Evolutionary conservation across 441 rosid species (phyloP).

Genomic region (Brassica hybrid): DNA sequence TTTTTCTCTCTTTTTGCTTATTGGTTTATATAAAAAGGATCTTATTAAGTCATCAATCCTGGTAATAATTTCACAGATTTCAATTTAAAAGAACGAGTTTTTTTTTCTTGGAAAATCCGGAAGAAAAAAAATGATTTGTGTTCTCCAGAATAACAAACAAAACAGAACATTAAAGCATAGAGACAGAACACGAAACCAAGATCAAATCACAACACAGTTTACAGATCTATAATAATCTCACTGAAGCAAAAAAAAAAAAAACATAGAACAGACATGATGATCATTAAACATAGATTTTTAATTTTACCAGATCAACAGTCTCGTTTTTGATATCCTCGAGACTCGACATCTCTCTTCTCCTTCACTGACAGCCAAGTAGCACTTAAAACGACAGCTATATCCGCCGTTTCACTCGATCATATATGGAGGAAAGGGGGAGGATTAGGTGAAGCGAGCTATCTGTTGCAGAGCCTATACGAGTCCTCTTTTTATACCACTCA

Average conservation of each 20-base stretch:
- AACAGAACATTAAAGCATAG: neutral
- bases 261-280: no score
- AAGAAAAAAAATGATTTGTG: no score
- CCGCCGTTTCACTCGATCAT: slow-evolving; percentile 40
- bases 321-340: slow-evolving; percentile 52
- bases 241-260: neutral
- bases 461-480: slow-evolving; percentile 36
- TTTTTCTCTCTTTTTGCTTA: neutral
- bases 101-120: neutral
- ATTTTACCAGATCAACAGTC: slow-evolving; percentile 48
- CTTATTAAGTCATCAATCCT: neutral
- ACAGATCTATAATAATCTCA: slow-evolving; percentile 32
- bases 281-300: neutral
- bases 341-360: slow-evolving; percentile 45
- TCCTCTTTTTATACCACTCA: slow-evolving; percentile 38
- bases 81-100: neutral
- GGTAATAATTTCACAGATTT: neutral
- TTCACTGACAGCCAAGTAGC: no score
- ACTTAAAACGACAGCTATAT: slow-evolving; percentile 28
- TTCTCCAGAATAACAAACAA: no score
- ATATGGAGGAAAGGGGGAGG: slow-evolving; percentile 18
- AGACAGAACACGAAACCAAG: slow-evolving; percentile 16
- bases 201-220: neutral
- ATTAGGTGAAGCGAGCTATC: slow-evolving; percentile 30
- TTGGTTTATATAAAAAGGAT: neutral